Percentiles rank a stretch among this genome's conserved stretches.
These are phyloP conservation scores for Citrus trifoliata DNA, from an alignment of 345 rosid species.

Conservation along the genomic window DNA sequence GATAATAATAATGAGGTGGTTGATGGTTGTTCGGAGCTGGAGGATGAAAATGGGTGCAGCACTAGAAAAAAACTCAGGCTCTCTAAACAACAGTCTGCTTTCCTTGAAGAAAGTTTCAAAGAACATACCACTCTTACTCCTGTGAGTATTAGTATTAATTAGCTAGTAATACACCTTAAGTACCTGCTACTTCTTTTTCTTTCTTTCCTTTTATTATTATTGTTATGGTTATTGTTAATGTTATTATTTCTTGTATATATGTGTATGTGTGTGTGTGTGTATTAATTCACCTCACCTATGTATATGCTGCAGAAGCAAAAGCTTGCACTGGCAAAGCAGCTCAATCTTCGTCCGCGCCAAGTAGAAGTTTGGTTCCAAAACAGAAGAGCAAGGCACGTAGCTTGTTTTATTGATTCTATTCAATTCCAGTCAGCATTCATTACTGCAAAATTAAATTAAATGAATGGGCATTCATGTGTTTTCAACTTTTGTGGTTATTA, in stretches of 20 bases:
- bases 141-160: conserved; percentile 16
- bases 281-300: too few relatives aligned
- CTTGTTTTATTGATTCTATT: neutral
- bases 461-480: too few relatives aligned
- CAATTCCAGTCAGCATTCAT: too few relatives aligned
- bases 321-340: conserved; percentile 45
- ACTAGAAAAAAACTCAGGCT: conserved; percentile 60
- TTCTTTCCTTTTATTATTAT: neutral
- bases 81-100: conserved; percentile 63
- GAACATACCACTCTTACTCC: conserved; percentile 54
- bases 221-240: neutral
- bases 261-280: too few relatives aligned
- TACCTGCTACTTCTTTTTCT: too few relatives aligned
- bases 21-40: neutral
- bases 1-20: too few relatives aligned
- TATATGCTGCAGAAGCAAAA: conserved; percentile 42
- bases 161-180: too few relatives aligned
- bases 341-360: conserved; percentile 57
- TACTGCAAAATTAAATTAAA: too few relatives aligned
- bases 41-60: conserved; percentile 11
- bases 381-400: conserved; percentile 49
- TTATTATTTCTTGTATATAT: neutral
- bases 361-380: conserved; percentile 69
- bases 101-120: conserved; percentile 70
- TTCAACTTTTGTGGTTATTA: neutral